Conservation (phyloP, 1,139 yeast genomes). For the Candida glucosophila region DNA sequence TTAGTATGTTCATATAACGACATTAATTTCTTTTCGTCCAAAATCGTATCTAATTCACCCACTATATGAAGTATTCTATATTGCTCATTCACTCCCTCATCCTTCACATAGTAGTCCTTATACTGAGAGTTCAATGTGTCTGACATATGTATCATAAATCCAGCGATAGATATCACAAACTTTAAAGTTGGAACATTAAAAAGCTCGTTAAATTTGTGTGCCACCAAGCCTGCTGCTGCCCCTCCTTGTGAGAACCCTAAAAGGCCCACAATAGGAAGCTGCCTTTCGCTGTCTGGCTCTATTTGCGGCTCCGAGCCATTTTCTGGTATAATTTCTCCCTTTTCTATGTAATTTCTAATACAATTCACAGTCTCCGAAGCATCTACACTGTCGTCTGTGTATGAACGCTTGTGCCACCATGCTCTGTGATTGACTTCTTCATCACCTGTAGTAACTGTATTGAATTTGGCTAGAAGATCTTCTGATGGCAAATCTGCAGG, state of each 20-base stretch:
- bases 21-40: constrained; percentile 63
- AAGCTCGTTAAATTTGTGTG: constrained; percentile 20
- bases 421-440: constrained; percentile 20
- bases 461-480: constrained; percentile 37
- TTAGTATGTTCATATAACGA: constrained; percentile 48
- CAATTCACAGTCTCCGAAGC: constrained; percentile 22
- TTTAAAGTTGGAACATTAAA: constrained; percentile 35
- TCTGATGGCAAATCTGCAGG: constrained; percentile 58
- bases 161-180: constrained; percentile 71
- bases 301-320: constrained; percentile 15
- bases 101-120: constrained; percentile 24
- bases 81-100: constrained; percentile 8
- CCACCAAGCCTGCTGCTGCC: constrained; percentile 39
- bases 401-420: constrained; percentile 28
- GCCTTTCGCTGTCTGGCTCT: constrained; percentile 14
- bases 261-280: constrained; percentile 31
- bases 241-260: constrained; percentile 43
- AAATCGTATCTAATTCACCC: constrained; percentile 86
- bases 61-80: constrained; percentile 58
- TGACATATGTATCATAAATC: constrained; percentile 56
- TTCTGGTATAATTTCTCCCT: constrained; percentile 25
- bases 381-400: constrained; percentile 14
- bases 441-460: constrained; percentile 18
- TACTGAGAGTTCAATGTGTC: constrained; percentile 19
- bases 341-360: constrained; percentile 20